phyloP scores from a whole-genome alignment of 495 filamentous ascomycete species.

The Talaromyces stipitatus region DNA sequence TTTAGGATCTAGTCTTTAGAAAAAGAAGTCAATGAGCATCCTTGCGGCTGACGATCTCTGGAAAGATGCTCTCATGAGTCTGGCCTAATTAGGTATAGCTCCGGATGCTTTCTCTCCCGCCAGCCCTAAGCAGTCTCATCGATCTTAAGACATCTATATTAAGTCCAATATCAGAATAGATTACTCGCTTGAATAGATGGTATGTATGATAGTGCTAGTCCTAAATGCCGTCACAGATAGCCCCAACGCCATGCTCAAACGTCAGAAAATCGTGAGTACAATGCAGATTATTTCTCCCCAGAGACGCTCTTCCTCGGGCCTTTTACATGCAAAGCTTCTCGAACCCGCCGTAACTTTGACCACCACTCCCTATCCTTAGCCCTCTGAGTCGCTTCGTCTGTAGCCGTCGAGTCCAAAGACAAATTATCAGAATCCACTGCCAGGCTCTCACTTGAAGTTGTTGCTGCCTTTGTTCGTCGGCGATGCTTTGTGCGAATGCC shows the following conservation, averaged over 20 bases:
- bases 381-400: conserved; percentile 32
- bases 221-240: neutral
- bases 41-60: neutral
- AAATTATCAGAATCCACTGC: conserved; percentile 18
- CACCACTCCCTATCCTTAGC: conserved; percentile 44
- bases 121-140: no score
- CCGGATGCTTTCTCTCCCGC: conserved; percentile 15
- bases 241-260: conserved; percentile 1
- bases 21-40: neutral
- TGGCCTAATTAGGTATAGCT: conserved; percentile 6
- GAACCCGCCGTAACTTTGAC: conserved; percentile 42
- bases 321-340: conserved; percentile 38
- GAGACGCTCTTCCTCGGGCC: conserved; percentile 19
- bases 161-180: neutral
- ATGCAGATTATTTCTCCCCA: neutral
- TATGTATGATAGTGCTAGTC: neutral
- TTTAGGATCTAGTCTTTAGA: neutral
- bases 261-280: neutral
- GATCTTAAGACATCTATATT: no score
- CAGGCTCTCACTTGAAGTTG: conserved; percentile 12
- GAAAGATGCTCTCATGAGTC: neutral
- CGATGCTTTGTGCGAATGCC: conserved; percentile 34
- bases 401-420: conserved; percentile 10
- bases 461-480: conserved; percentile 22
- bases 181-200: neutral